These are phyloP conservation scores for Umbelopsis sp. DNA, from an alignment of 192 early-diverging fungal species.

Conservation along the genomic window DNA sequence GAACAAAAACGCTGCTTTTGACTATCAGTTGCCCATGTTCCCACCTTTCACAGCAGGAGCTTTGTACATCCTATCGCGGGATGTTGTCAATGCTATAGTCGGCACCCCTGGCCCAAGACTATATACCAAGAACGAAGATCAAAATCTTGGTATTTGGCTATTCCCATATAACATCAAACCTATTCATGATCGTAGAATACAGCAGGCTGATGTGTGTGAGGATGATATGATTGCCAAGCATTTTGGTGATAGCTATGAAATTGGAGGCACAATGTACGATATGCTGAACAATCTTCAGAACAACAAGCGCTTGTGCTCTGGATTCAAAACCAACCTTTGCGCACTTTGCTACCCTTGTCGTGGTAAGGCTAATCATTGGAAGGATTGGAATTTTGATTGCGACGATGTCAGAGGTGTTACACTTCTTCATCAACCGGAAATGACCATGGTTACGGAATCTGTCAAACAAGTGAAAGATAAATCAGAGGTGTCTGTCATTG, in stretches of 20 bases:
- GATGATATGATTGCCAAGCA: conserved; percentile 68
- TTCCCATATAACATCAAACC: conserved; percentile 61
- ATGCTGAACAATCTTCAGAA: conserved; percentile 57
- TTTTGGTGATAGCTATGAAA: conserved; percentile 49
- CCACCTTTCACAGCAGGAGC: conserved; percentile 63
- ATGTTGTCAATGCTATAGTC: conserved; percentile 54
- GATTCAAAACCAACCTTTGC: conserved; percentile 53
- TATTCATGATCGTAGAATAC: conserved; percentile 61
- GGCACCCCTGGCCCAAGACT: conserved; percentile 53
- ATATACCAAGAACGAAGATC: conserved; percentile 62
- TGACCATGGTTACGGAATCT: conserved; percentile 19
- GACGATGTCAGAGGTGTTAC: conserved; percentile 57
- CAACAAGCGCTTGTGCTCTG: conserved; percentile 48
- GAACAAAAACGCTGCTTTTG: conserved; percentile 53
- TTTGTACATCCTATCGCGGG: conserved; percentile 62
- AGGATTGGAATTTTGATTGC: conserved; percentile 58
- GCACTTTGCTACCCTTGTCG: conserved; percentile 61
- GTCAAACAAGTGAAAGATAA: conserved; percentile 32
- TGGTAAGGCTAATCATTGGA: conserved; percentile 55
- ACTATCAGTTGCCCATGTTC: conserved; percentile 57
- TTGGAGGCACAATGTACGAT: conserved; percentile 53
- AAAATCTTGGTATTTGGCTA: conserved; percentile 64
- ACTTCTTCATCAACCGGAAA: conserved; percentile 33
- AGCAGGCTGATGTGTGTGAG: conserved; percentile 64
- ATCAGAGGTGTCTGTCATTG: conserved; percentile 23